Evolutionary conservation across 371 early-diverging fungal genomes (phyloP).

Genomic region (Mucor velutinosus): DNA sequence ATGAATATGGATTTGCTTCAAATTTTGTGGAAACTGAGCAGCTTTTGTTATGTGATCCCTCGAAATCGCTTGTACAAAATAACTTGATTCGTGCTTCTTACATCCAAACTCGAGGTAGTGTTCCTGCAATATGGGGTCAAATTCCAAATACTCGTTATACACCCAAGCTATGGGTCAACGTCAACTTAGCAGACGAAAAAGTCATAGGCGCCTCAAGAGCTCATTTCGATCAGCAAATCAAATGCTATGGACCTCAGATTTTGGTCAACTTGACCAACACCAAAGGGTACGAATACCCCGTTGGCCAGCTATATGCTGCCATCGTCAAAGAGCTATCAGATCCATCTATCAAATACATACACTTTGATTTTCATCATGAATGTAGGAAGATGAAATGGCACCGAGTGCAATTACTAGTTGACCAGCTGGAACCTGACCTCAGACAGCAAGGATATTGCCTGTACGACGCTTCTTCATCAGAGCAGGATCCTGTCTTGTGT

Average conservation of each 20-base stretch:
- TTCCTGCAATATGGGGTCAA: slow-evolving; percentile 97
- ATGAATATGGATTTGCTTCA: slow-evolving; percentile 89
- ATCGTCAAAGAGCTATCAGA: slow-evolving; percentile 51
- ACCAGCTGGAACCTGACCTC: slow-evolving; percentile 66
- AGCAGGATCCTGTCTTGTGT: not conserved
- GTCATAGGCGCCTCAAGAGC: slow-evolving; percentile 53
- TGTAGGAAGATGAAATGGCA: slow-evolving; percentile 91
- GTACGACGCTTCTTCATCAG: slow-evolving; percentile 4
- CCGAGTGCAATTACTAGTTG: slow-evolving; percentile 74
- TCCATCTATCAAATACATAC: slow-evolving; percentile 67
- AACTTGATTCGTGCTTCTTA: slow-evolving; percentile 57
- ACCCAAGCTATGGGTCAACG: slow-evolving; percentile 70
- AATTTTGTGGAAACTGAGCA: slow-evolving; percentile 99
- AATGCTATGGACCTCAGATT: slow-evolving; percentile 77
- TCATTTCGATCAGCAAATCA: slow-evolving; percentile 73
- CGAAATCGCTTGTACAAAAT: slow-evolving; percentile 15
- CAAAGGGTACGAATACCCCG: slow-evolving; percentile 80
- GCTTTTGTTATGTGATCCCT: slow-evolving; percentile 61
- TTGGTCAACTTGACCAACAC: slow-evolving; percentile 91
- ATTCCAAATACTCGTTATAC: slow-evolving; percentile 87
- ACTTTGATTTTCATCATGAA: slow-evolving; percentile 97
- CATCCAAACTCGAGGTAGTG: slow-evolving; percentile 96
- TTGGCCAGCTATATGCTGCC: slow-evolving; percentile 75
- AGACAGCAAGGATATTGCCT: slow-evolving; percentile 55
- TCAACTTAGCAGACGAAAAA: slow-evolving; percentile 54